Conservation (phyloP, 352 stramenopile species). For the Phytophthora constricta region DNA sequence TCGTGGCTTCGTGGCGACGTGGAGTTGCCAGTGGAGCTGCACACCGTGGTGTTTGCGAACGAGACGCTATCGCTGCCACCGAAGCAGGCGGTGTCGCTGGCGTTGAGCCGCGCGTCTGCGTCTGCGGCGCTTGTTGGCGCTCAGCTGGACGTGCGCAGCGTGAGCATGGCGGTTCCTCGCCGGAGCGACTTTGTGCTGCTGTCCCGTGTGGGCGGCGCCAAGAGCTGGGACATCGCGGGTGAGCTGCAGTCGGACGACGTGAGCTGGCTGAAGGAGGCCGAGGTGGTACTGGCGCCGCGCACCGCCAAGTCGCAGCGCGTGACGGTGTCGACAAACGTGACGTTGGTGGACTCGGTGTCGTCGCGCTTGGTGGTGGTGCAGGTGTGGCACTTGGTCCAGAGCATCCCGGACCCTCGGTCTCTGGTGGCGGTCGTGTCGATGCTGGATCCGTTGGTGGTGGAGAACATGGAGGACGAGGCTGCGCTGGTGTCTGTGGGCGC, state of each 20-base stretch:
- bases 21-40: neutral
- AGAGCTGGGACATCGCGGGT: neutral
- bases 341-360: neutral
- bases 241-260: neutral
- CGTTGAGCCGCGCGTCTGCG: neutral
- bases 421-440: neutral
- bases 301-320: neutral
- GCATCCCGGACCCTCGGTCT: neutral
- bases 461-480: neutral
- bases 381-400: neutral
- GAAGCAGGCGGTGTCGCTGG: conserved; percentile 1
- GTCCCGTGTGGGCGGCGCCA: neutral
- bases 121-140: neutral
- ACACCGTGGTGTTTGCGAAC: neutral
- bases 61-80: conserved; percentile 4
- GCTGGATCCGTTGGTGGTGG: neutral
- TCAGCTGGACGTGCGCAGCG: neutral
- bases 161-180: neutral
- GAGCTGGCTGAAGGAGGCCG: neutral
- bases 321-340: neutral
- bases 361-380: neutral
- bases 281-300: neutral
- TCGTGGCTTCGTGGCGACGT: neutral
- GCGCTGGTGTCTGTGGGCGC: neutral
- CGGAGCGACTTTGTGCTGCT: conserved; percentile 1